These are phyloP conservation scores for Atkinsonella hypoxylon DNA, from an alignment of 2,329 filamentous ascomycete species.

Conservation along the genomic window DNA sequence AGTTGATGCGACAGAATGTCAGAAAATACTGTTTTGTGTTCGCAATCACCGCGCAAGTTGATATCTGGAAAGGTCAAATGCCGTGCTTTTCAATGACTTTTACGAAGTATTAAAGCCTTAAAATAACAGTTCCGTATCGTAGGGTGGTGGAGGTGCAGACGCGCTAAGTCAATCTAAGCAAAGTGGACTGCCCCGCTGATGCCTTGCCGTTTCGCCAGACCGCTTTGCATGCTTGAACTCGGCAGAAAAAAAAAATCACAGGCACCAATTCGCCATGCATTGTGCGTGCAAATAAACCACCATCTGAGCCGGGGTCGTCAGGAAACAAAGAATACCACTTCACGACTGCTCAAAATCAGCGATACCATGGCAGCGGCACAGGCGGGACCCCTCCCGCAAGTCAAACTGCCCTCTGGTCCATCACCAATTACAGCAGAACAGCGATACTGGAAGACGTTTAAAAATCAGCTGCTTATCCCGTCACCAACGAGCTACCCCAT, in stretches of 20 bases:
- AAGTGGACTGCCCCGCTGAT: conserved; percentile 2
- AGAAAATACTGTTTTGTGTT: too few species aligned
- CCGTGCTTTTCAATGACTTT: too few species aligned
- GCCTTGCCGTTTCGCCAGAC: conserved; percentile 7
- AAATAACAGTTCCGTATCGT: too few species aligned
- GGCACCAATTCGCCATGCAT: conserved; percentile 3
- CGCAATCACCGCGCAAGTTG: too few species aligned
- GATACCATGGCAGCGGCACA: conserved; percentile 52
- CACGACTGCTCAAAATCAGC: not conserved
- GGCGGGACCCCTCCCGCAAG: conserved; percentile 65
- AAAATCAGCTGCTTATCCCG: conserved; percentile 78
- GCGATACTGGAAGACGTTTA: conserved; percentile 92
- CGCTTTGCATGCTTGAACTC: conserved; percentile 15
- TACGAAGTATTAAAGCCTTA: too few species aligned
- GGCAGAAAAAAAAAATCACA: conserved; percentile 19
- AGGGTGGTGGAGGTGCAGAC: not conserved
- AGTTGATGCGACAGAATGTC: too few species aligned
- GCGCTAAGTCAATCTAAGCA: conserved; percentile 4
- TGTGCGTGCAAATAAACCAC: not conserved
- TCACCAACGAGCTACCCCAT: conserved; percentile 84
- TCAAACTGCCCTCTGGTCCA: conserved; percentile 75
- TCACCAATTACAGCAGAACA: conserved; percentile 82
- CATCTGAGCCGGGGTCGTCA: not conserved
- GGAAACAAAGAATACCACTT: not conserved
- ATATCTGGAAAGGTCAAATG: too few species aligned